Conservation (phyloP, 1,139 yeast species). For the Yamadazyma aaseri region DNA sequence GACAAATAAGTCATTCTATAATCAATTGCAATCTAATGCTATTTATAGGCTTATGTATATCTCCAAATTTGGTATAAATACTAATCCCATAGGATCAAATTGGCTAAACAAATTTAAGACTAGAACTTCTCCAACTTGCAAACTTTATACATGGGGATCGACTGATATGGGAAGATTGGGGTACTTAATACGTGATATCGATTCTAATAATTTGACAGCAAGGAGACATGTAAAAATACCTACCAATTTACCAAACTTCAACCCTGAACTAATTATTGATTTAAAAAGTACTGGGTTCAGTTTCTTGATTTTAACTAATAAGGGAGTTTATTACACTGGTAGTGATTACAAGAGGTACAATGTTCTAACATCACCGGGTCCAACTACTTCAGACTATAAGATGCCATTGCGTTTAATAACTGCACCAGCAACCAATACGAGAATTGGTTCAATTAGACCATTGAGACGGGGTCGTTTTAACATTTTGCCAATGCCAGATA, state of each 20-base stretch:
- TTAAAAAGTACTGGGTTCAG: conserved; percentile 67
- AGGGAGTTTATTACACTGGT: conserved; percentile 59
- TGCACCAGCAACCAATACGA: background rate
- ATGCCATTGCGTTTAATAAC: background rate
- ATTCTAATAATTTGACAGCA: conserved; percentile 26
- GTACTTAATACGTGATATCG: conserved; percentile 31
- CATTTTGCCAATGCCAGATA: background rate
- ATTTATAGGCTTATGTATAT: conserved; percentile 49
- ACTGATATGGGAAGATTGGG: conserved; percentile 59
- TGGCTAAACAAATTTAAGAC: conserved; percentile 53
- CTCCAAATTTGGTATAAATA: conserved; percentile 46
- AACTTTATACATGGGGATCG: conserved; percentile 66
- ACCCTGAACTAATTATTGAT: conserved; percentile 47
- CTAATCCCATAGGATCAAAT: conserved; percentile 30
- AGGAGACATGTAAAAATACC: conserved; percentile 41
- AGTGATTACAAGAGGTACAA: conserved; percentile 39
- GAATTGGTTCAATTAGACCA: too few species aligned
- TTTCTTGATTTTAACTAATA: conserved; percentile 56
- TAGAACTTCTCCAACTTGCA: conserved; percentile 38
- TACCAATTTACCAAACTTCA: conserved; percentile 29
- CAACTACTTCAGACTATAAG: conserved; percentile 11
- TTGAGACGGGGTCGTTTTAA: background rate
- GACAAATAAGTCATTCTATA: conserved; percentile 36
- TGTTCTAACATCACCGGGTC: conserved; percentile 21
- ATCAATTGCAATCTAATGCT: conserved; percentile 29